These are phyloP conservation scores for Papiliotrema flavescens DNA, from an alignment of 1,284 basidiomycete species.

Conservation along the genomic window DNA sequence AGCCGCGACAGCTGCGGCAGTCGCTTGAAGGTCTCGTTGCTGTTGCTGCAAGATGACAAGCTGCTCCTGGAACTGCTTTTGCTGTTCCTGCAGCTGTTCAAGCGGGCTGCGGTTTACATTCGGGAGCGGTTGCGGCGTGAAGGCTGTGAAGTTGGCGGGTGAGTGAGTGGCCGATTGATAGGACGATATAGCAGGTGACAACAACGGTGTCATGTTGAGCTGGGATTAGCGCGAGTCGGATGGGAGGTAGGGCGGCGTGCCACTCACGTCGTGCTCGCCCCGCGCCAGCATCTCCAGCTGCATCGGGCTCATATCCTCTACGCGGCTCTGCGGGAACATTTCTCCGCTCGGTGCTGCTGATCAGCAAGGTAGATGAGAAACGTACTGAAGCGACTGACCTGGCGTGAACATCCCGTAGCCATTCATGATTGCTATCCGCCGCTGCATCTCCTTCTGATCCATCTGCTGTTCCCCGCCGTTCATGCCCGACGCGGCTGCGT, in stretches of 20 bases:
- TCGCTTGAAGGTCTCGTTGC: slow-evolving; percentile 41
- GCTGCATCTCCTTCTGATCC: slow-evolving; percentile 1
- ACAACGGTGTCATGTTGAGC: slow-evolving; percentile 35
- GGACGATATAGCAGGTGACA: slow-evolving; percentile 39
- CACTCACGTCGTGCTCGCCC: slow-evolving; percentile 27
- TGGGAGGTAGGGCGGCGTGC: not conserved
- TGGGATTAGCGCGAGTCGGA: slow-evolving; percentile 2
- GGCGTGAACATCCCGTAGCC: slow-evolving; percentile 33
- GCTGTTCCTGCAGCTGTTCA: slow-evolving; percentile 43
- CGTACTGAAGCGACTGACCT: slow-evolving; percentile 18
- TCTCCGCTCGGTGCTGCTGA: slow-evolving; percentile 40
- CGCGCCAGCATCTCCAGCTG: slow-evolving; percentile 40
- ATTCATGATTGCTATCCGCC: slow-evolving; percentile 6
- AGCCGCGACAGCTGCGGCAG: slow-evolving; percentile 38
- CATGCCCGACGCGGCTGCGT: slow-evolving; percentile 4
- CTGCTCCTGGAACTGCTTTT: slow-evolving; percentile 45
- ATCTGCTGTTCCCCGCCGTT: not conserved
- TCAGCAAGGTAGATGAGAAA: not conserved
- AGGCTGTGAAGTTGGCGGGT: slow-evolving; percentile 15
- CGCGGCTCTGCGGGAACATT: slow-evolving; percentile 35
- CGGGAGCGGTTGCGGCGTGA: not conserved
- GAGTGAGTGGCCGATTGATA: slow-evolving; percentile 26
- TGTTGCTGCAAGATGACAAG: slow-evolving; percentile 38
- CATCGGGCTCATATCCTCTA: slow-evolving; percentile 44
- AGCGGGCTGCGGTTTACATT: slow-evolving; percentile 23